Evolutionary conservation across 2,329 filamentous ascomycete species (phyloP).

Genomic region (Penicillium decumbens): DNA sequence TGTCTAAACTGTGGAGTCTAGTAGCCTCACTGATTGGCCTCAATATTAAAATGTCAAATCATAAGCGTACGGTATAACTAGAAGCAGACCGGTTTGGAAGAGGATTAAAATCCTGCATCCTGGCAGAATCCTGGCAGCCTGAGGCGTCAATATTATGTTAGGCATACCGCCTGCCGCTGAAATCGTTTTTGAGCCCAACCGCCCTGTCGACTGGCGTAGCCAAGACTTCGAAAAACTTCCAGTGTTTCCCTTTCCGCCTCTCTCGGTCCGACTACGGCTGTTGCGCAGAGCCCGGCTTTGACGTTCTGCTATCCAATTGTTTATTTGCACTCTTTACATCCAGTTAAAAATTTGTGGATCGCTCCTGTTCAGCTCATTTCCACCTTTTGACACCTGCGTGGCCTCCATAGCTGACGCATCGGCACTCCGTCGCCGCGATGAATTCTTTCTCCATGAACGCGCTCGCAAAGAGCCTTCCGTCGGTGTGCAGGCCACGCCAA

Average conservation of each 20-base stretch:
- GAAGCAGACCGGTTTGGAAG: too few species aligned
- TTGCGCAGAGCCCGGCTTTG: slow-evolving; percentile 3
- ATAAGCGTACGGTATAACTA: too few species aligned
- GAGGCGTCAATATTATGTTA: too few species aligned
- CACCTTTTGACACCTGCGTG: neutral
- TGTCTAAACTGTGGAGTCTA: too few species aligned
- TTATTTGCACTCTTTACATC: neutral
- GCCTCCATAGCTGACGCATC: slow-evolving; percentile 9
- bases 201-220: slow-evolving; percentile 7
- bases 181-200: too few species aligned
- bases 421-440: slow-evolving; percentile 24
- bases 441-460: slow-evolving; percentile 31
- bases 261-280: slow-evolving; percentile 25
- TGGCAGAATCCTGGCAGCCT: too few species aligned
- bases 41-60: too few species aligned
- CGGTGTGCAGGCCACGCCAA: slow-evolving; percentile 28
- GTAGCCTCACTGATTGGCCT: too few species aligned
- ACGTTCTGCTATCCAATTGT: slow-evolving; percentile 3
- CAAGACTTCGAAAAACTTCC: slow-evolving; percentile 38
- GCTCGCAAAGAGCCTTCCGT: slow-evolving; percentile 31
- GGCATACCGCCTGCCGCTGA: too few species aligned
- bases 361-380: neutral
- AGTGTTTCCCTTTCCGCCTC: slow-evolving; percentile 31
- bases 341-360: neutral
- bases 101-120: too few species aligned